These are phyloP conservation scores for Pyrenophora teres DNA, from an alignment of 2,329 filamentous ascomycete genomes.

Conservation along the genomic window DNA sequence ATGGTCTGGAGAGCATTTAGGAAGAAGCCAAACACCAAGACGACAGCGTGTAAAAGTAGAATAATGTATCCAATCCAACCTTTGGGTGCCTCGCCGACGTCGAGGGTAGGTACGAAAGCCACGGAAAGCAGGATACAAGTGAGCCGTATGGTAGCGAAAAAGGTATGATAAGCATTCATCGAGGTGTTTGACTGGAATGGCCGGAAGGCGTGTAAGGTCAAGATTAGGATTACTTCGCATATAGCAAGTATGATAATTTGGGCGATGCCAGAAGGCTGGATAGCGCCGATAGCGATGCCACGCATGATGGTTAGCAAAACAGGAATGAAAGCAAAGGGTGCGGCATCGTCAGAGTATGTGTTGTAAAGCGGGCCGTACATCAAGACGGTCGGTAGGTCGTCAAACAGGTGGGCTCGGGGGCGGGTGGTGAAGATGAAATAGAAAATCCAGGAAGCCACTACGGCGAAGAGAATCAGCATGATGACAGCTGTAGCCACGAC, in stretches of 20 bases:
- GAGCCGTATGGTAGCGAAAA: conserved; percentile 79
- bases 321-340: conserved; percentile 86
- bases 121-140: conserved; percentile 61
- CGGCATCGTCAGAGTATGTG: conserved; percentile 92
- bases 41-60: conserved; percentile 79
- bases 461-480: conserved; percentile 72
- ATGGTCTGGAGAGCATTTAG: conserved; percentile 89
- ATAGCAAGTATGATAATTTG: conserved; percentile 92
- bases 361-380: conserved; percentile 95
- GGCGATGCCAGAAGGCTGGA: conserved; percentile 90
- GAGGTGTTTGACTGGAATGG: conserved; percentile 90
- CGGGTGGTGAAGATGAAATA: conserved; percentile 78
- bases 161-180: conserved; percentile 94
- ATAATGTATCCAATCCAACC: conserved; percentile 97
- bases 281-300: conserved; percentile 86
- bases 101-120: conserved; percentile 81
- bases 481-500: conserved; percentile 76
- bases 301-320: conserved; percentile 83
- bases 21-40: conserved; percentile 90
- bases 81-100: conserved; percentile 76
- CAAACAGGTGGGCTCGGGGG: conserved; percentile 86
- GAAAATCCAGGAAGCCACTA: conserved; percentile 78
- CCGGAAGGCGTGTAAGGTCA: conserved; percentile 86
- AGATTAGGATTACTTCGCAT: conserved; percentile 87
- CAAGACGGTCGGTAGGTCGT: conserved; percentile 87